Base-by-base conservation (phyloP, 2,329 filamentous ascomycete genomes). In the Penicillium sp. region DNA sequence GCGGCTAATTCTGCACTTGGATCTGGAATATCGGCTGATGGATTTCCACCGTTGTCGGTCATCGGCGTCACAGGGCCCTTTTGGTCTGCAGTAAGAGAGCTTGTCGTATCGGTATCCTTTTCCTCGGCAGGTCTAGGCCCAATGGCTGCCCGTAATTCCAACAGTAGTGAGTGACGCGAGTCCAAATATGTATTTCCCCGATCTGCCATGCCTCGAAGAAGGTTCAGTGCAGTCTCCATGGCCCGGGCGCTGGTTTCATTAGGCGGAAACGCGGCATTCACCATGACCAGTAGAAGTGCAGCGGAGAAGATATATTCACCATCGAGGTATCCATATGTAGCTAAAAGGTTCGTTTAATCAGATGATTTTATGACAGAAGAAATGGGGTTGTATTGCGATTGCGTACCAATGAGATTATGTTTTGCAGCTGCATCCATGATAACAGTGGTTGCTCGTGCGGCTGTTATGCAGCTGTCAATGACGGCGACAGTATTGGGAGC, bases 301-400 rank as follows among this genome's bases (percentile, higher is more conserved):
- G 82, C 81, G 0, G 80, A 82, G 62, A 84, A 84, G 25, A 79
- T 77, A 62, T 84, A 82, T 59, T 85, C 82, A 17, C 80, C 79
- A 57, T 85, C 82, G 73, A 84, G 82, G 65, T 83, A 85, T 25
- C 82, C 82, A 62, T 82, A 84, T 0, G 82, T 84, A 21, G 82
- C 80, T 77, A 54, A 43, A 13, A 46, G 3, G 15, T 38, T 47
- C 37, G 29, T 46, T 42, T 1, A 49, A 42, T 29, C 19, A 29
- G 31, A 37, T 17, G 29, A 29, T 13, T 7, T n/a, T 23, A 59
- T 15, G 17, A 6, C 23, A 33, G 25, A n/a, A 41, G 29, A 8
- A 5, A 46, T 29, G 17, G 23, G 6, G 1, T 57, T 40, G 13
- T 19, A 31, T 9, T 13, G 27, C 19, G 25, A 38, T 35, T 62